phyloP scores from a whole-genome alignment of 2,329 filamentous ascomycete species.

The Ophiostoma perfectum region DNA sequence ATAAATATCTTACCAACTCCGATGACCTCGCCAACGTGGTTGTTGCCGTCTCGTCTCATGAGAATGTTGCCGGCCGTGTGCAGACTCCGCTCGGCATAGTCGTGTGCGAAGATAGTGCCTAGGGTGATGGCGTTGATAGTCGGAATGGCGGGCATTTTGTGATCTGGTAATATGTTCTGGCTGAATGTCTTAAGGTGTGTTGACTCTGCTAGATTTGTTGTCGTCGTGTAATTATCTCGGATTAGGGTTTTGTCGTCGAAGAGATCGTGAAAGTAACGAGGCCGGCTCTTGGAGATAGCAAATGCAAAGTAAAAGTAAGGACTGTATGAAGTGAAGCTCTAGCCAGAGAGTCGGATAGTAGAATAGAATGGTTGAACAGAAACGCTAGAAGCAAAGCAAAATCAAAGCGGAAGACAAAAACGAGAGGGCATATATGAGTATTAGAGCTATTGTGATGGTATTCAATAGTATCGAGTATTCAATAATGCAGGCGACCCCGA shows the following conservation, averaged over 20 bases:
- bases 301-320: neutral
- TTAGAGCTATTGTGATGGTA: neutral
- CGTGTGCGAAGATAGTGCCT: conserved; percentile 2
- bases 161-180: too few species aligned
- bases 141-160: conserved; percentile 14
- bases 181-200: neutral
- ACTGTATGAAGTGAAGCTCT: conserved; percentile 13
- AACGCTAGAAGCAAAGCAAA: neutral
- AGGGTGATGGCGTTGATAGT: conserved; percentile 3
- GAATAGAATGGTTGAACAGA: neutral
- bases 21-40: conserved; percentile 22
- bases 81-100: conserved; percentile 14
- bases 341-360: conserved; percentile 2
- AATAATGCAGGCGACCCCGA: neutral
- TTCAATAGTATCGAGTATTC: too few species aligned
- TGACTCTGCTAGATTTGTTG: neutral
- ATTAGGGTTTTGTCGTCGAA: neutral
- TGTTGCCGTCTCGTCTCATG: conserved; percentile 18
- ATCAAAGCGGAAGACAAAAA: neutral
- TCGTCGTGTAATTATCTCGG: neutral
- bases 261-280: neutral
- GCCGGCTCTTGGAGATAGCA: neutral
- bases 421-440: neutral
- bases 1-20: conserved; percentile 14
- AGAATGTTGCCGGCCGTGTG: conserved; percentile 15